These are phyloP conservation scores for Strobilomyces confusus DNA, from an alignment of 768 basidiomycete species.

Conservation along the genomic window DNA sequence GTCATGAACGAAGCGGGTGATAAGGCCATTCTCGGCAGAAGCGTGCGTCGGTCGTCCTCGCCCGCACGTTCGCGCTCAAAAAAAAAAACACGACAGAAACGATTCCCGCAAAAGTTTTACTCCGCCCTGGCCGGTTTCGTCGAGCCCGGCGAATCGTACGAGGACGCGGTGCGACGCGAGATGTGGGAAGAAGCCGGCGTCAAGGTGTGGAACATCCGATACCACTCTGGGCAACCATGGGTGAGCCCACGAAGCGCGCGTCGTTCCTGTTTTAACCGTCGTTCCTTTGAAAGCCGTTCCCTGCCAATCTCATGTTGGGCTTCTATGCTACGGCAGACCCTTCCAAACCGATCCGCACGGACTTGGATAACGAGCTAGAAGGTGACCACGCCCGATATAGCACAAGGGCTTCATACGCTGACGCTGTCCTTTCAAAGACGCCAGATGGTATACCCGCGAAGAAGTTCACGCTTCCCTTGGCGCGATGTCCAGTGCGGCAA, in stretches of 20 bases:
- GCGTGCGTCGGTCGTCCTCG: constrained; percentile 44
- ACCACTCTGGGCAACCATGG: constrained; percentile 88
- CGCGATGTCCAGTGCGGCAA: constrained; percentile 26
- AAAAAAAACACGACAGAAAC: constrained; percentile 40
- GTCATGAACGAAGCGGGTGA: constrained; percentile 77
- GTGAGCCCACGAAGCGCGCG: constrained; percentile 37
- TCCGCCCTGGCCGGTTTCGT: constrained; percentile 92
- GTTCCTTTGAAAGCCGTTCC: constrained; percentile 64
- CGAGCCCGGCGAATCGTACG: constrained; percentile 91
- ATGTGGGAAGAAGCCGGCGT: constrained; percentile 97
- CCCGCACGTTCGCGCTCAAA: not conserved
- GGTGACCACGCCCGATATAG: constrained; percentile 39
- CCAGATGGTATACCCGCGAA: constrained; percentile 80
- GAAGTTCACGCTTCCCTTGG: constrained; percentile 62
- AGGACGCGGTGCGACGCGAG: constrained; percentile 89
- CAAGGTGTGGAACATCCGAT: constrained; percentile 75
- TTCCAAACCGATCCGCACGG: constrained; percentile 67
- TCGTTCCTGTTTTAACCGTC: not conserved
- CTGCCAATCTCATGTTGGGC: constrained; percentile 87
- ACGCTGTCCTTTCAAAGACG: constrained; percentile 50
- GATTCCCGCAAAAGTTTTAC: constrained; percentile 69
- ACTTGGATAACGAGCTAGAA: constrained; percentile 94
- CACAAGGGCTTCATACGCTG: not conserved
- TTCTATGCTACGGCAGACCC: constrained; percentile 79
- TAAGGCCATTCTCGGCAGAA: constrained; percentile 82